Evolutionary conservation across 176 grass and related monocot genomes (phyloP), one percentile per base, ranked within the genome.

Genomic region (Rhynchospora tenuis): DNA sequence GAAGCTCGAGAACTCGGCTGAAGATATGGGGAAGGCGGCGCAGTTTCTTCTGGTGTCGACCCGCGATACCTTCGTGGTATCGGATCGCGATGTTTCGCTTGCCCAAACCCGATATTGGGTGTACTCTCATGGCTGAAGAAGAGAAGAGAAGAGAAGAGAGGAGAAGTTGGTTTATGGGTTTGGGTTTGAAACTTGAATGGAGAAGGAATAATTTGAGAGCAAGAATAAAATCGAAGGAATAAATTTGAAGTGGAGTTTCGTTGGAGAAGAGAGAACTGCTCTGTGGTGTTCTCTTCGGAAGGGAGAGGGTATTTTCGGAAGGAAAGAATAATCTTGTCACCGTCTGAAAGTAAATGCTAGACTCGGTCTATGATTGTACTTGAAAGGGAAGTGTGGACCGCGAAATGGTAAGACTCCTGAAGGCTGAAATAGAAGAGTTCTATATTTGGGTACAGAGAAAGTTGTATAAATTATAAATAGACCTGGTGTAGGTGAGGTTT

Each of bases 11-110:
- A 43, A 99, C 89, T 88, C 94, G 89, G 24, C 89, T 92, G 84
- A 99, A 99, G 68, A 99, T 89, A 88, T 99, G 96, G 20, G 96
- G 93, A 55, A 99, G 89, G 51, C 96, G 96, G 17, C 96, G 89
- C 48, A 99, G 93, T 83, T 99, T 95, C 93, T 99, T 99, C 82
- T 90, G 82, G 10, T 88, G 81, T 55, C 27, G 71, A 48, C 29
- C 58, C 0, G 16, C 84, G 22, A 16, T 45, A 0, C 62, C 84
- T 8, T 61, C 80, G 45, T 84, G 83, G 80, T 72, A 84, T 22
- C 80, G 72, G 73, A 87, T 79, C 20, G 88, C 77, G 26, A 80
- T 69, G 84, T 90, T 90, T 42, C 88, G 81, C 84, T 90, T 90
- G 38, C 80, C 80, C 24, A 82, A 68, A 67, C 76, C 78, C 29